Conservation (phyloP, 1,139 yeast genomes). For the Yamadazyma diddensiae region DNA sequence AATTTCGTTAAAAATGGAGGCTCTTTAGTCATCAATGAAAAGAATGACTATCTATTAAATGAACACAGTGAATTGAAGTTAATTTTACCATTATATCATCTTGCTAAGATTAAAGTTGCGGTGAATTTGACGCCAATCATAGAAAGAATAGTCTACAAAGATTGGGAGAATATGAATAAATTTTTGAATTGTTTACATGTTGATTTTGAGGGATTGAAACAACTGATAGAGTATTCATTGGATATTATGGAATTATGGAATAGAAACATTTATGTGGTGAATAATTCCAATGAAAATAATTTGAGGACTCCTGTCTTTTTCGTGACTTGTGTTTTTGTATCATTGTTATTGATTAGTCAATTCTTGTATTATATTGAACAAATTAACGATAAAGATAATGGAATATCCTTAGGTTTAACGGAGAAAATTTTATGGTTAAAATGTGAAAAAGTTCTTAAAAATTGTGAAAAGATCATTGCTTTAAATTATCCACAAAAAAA, state of each 20-base stretch:
- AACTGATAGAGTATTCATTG: conserved; percentile 54
- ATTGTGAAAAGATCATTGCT: conserved; percentile 43
- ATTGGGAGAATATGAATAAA: conserved; percentile 63
- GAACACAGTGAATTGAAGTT: conserved; percentile 56
- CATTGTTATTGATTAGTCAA: conserved; percentile 59
- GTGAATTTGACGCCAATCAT: conserved; percentile 57
- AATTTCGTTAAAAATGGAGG: conserved; percentile 62
- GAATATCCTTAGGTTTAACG: conserved; percentile 22
- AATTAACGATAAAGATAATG: conserved; percentile 20
- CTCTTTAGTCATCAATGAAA: conserved; percentile 49
- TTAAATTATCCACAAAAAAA: conserved; percentile 11
- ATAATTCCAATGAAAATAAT: conserved; percentile 61
- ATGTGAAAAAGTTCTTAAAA: conserved; percentile 49
- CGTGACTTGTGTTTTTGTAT: conserved; percentile 62
- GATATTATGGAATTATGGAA: conserved; percentile 68
- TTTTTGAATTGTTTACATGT: conserved; percentile 38
- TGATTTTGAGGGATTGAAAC: conserved; percentile 58
- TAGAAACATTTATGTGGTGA: conserved; percentile 58
- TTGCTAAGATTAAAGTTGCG: conserved; percentile 63
- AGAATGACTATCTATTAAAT: conserved; percentile 48
- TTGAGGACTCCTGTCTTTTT: conserved; percentile 74
- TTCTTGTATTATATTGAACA: conserved; percentile 54
- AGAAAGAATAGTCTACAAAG: conserved; percentile 55
- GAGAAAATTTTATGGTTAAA: conserved; percentile 51
- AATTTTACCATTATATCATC: conserved; percentile 59